A percentile compares a stretch with the other conserved stretches of the same genome.
These are phyloP conservation scores for Lycium barbarum DNA, from an alignment of 257 asterid genomes.

Conservation along the genomic window DNA sequence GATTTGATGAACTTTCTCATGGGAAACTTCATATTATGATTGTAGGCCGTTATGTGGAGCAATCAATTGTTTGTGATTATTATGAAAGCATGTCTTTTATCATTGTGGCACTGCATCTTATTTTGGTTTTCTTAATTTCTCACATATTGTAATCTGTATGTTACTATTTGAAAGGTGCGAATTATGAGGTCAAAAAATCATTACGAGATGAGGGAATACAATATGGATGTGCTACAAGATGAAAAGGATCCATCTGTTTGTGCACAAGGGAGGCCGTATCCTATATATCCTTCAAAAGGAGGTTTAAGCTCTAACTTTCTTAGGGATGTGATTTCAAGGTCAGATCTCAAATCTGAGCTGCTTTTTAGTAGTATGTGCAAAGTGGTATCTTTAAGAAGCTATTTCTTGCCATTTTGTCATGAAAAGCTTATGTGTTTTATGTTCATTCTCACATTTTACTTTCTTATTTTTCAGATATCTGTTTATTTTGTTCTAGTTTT, in stretches of 20 bases:
- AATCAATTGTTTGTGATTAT: background rate
- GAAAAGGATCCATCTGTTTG: slow-evolving; percentile 64
- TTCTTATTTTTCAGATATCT: background rate
- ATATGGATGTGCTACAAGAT: slow-evolving; percentile 70
- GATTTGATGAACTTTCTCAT: slow-evolving; percentile 10
- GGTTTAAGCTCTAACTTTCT: slow-evolving; percentile 77
- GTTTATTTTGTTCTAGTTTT: slow-evolving; percentile 21
- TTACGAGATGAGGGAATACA: slow-evolving; percentile 90
- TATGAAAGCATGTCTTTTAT: background rate
- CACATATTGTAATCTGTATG: slow-evolving; percentile 31
- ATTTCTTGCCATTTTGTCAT: background rate
- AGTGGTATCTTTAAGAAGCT: background rate
- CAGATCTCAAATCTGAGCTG: slow-evolving; percentile 27
- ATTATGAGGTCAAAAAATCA: slow-evolving; percentile 67
- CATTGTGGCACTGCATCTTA: background rate
- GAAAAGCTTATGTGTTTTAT: background rate
- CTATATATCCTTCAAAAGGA: slow-evolving; percentile 93
- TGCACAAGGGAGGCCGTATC: slow-evolving; percentile 86
- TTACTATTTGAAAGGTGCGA: slow-evolving; percentile 67
- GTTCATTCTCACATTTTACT: background rate
- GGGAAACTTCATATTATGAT: background rate
- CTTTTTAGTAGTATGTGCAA: slow-evolving; percentile 4
- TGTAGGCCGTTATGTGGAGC: background rate
- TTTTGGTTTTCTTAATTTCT: slow-evolving; percentile 19
- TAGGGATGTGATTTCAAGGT: slow-evolving; percentile 85